These are phyloP conservation scores for Myriosclerotinia duriaeana DNA, from an alignment of 2,329 filamentous ascomycete species.

Conservation along the genomic window DNA sequence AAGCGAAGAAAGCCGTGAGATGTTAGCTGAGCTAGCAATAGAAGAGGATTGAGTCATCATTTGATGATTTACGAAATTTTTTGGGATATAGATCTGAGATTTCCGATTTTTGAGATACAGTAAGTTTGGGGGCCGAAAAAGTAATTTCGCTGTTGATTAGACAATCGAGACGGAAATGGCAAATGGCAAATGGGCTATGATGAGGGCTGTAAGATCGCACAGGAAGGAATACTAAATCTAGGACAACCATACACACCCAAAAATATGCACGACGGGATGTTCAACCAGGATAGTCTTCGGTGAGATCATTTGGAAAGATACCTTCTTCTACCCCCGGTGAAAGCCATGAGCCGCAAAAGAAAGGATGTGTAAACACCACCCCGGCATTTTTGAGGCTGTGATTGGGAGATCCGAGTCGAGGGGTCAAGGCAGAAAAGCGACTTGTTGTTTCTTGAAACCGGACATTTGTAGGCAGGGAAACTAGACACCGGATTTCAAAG, in stretches of 20 bases:
- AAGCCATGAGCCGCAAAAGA: slow-evolving; percentile 8
- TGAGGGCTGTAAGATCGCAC: not conserved
- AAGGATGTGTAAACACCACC: not conserved
- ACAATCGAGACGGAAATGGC: not conserved
- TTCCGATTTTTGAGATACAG: not conserved
- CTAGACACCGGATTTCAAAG: not conserved
- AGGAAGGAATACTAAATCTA: not conserved
- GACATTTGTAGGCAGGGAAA: not conserved
- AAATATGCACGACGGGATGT: slow-evolving; percentile 17
- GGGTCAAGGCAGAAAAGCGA: slow-evolving; percentile 18
- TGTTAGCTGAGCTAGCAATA: not conserved
- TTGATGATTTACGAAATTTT: not conserved
- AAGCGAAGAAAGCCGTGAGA: not conserved
- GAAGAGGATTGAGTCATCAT: slow-evolving; percentile 10
- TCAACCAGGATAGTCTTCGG: slow-evolving; percentile 13
- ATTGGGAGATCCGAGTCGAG: slow-evolving; percentile 9
- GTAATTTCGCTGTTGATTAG: not conserved
- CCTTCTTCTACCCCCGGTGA: slow-evolving; percentile 1
- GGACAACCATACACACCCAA: not conserved
- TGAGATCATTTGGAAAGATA: slow-evolving; percentile 18
- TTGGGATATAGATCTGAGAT: not conserved
- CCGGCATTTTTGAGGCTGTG: slow-evolving; percentile 5
- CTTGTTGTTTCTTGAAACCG: not conserved
- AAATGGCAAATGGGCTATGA: not conserved
- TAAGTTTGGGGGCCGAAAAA: slow-evolving; percentile 6